phyloP scores from a whole-genome alignment of 148 eudicot species.

The Polygonum aviculare region DNA sequence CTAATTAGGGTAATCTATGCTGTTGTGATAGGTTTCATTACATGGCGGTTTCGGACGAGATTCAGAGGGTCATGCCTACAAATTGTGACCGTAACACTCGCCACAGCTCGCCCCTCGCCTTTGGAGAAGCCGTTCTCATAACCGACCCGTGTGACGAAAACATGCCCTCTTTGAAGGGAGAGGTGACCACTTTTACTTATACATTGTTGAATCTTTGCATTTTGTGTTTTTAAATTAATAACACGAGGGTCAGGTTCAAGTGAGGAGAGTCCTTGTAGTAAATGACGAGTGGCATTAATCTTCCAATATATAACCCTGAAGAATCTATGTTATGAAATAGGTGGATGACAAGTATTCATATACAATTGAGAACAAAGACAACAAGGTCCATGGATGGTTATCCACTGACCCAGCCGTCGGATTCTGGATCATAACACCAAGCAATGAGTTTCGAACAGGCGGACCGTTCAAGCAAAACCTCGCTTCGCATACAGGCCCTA shows the following conservation, averaged over 20 bases:
- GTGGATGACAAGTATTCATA: slow-evolving; percentile 69
- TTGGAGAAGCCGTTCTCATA: slow-evolving; percentile 4
- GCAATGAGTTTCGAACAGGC: slow-evolving; percentile 46
- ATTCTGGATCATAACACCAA: slow-evolving; percentile 58
- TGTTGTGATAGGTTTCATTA: slow-evolving; percentile 2
- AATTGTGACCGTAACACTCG: neutral
- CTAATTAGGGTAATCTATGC: neutral
- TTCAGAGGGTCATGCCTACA: slow-evolving; percentile 9
- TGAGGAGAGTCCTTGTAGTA: no score
- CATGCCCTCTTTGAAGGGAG: neutral
- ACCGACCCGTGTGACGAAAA: neutral
- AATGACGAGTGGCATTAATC: no score
- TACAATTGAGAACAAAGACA: slow-evolving; percentile 46
- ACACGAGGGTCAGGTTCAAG: no score
- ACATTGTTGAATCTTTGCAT: no score
- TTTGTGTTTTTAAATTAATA: no score
- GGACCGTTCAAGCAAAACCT: slow-evolving; percentile 70
- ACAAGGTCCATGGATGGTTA: slow-evolving; percentile 63
- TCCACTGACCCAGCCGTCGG: slow-evolving; percentile 29
- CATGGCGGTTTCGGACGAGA: slow-evolving; percentile 10
- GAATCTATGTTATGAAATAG: slow-evolving; percentile 14
- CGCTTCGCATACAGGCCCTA: slow-evolving; percentile 58
- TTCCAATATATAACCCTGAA: no score
- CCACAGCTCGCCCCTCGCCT: slow-evolving; percentile 1
- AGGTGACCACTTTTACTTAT: neutral